Evolutionary conservation across 1,284 basidiomycete genomes (phyloP), one percentile per base, ranked within the genome.

Genomic region (Lignosus rhinocerotis): DNA sequence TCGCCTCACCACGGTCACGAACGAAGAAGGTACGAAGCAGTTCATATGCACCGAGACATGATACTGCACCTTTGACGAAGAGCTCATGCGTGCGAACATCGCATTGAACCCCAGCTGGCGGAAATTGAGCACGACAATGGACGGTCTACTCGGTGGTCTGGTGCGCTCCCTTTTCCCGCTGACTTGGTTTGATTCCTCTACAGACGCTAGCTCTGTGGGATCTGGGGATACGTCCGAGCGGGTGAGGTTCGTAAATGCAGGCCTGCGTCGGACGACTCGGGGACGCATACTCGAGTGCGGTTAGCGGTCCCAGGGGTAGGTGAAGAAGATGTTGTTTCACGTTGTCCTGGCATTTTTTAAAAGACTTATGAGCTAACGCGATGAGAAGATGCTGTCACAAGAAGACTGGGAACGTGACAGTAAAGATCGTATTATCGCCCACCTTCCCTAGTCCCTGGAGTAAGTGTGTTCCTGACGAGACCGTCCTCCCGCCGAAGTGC

Each of bases 11-110:
- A 72, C 70, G 6, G 78, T 79, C 41, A 77, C 74, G 51, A 68
- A 72, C 2, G 73, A 75, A 8, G 71, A 68, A 0, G 77, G 76
- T 36, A 74, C 73, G 63, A 78, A 75, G 55, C 71, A 75, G 59
- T 79, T 77, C 62, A 75, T 64, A 45, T 63, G 61, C 9, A 76
- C 72, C 1, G 73, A 67, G 14, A 79, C 72, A 58, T 75, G 70
- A 51, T 79, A 79, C 14, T 67, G 56, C 4, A 74, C 72, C 19
- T 67, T 58, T n/a, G 66, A 60, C 44, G 73, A 70, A 12, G 66
- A 63, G 11, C 66, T 64, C 34, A 64, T 59, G 16, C 64, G 53
- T 61, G 58, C 71, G 67, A 56, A 68, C 60, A 63, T 78, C 41
- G 72, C 66, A 58, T 76, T 76, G 58, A 63, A 66, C 10, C 69